Evolutionary conservation across 1,284 basidiomycete species (phyloP).

Genomic region (Mrakiaceae sp.): DNA sequence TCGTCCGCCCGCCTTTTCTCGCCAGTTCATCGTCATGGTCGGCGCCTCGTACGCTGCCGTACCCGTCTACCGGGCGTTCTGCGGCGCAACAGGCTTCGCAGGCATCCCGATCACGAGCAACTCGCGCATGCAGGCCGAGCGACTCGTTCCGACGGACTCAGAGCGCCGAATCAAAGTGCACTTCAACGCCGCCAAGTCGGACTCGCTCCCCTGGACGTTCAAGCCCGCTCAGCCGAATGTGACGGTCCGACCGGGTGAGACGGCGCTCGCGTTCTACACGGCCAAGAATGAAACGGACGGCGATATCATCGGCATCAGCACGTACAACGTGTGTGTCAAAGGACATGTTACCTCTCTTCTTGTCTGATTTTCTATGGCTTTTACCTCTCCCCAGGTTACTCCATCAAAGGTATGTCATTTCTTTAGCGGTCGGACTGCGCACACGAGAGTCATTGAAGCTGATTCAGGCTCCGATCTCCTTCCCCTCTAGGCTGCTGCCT

Average conservation of each 20-base stretch:
- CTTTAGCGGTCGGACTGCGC: no score
- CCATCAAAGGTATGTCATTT: no score
- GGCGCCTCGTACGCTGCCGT: slow-evolving; percentile 93
- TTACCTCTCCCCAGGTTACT: no score
- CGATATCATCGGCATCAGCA: slow-evolving; percentile 96
- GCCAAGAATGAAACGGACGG: slow-evolving; percentile 74
- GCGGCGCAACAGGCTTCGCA: slow-evolving; percentile 90
- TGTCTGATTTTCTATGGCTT: no score
- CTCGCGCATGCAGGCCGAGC: slow-evolving; percentile 64
- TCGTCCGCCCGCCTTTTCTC: neutral
- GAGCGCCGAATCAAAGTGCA: slow-evolving; percentile 76
- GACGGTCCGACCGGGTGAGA: slow-evolving; percentile 87
- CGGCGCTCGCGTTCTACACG: slow-evolving; percentile 90
- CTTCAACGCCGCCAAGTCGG: slow-evolving; percentile 86
- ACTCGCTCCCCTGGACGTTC: slow-evolving; percentile 87
- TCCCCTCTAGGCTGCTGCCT: slow-evolving; percentile 60
- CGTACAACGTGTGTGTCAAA: slow-evolving; percentile 71
- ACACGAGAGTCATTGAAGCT: no score
- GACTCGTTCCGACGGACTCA: slow-evolving; percentile 58
- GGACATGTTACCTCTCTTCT: neutral
- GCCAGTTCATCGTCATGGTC: slow-evolving; percentile 62
- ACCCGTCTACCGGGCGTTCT: slow-evolving; percentile 94
- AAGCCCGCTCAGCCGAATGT: slow-evolving; percentile 83
- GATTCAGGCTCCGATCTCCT: neutral
- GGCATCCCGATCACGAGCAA: slow-evolving; percentile 85